phyloP scores from a whole-genome alignment of 2,329 filamentous ascomycete genomes.

The Colletotrichum sp. region DNA sequence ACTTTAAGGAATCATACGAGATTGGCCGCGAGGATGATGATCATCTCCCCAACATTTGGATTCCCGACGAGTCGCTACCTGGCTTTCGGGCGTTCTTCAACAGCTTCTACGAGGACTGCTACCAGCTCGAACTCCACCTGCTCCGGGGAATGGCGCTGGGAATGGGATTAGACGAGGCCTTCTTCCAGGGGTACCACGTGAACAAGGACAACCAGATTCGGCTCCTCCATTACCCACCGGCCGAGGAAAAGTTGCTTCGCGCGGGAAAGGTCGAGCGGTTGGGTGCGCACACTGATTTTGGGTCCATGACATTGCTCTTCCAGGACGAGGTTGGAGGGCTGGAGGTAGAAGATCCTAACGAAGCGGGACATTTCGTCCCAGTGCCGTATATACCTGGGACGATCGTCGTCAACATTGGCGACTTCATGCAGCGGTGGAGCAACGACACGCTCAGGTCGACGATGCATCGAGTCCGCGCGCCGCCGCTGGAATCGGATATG shows the following conservation, averaged over 20 bases:
- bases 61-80: slow-evolving; percentile 26
- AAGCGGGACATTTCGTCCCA: slow-evolving; percentile 37
- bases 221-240: slow-evolving; percentile 57
- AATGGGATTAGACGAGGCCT: slow-evolving; percentile 27
- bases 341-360: slow-evolving; percentile 45
- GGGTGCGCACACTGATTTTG: slow-evolving; percentile 36
- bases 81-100: slow-evolving; percentile 32
- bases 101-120: slow-evolving; percentile 46
- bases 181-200: slow-evolving; percentile 48
- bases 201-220: slow-evolving; percentile 64
- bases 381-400: slow-evolving; percentile 32
- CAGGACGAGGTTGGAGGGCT: slow-evolving; percentile 50
- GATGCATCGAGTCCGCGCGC: slow-evolving; percentile 28
- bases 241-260: slow-evolving; percentile 31
- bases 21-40: slow-evolving; percentile 37
- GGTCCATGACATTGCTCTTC: slow-evolving; percentile 51
- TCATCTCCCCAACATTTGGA: slow-evolving; percentile 32
- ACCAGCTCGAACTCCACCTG: slow-evolving; percentile 45
- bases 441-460: slow-evolving; percentile 39
- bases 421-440: slow-evolving; percentile 44
- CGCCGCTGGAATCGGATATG: slow-evolving; percentile 13
- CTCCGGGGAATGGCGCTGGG: slow-evolving; percentile 53
- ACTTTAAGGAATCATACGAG: slow-evolving; percentile 46
- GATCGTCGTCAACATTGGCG: slow-evolving; percentile 43
- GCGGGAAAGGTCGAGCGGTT: slow-evolving; percentile 21